These are phyloP conservation scores for Saturnispora galanensis DNA, from an alignment of 805 yeast species.

Conservation along the genomic window DNA sequence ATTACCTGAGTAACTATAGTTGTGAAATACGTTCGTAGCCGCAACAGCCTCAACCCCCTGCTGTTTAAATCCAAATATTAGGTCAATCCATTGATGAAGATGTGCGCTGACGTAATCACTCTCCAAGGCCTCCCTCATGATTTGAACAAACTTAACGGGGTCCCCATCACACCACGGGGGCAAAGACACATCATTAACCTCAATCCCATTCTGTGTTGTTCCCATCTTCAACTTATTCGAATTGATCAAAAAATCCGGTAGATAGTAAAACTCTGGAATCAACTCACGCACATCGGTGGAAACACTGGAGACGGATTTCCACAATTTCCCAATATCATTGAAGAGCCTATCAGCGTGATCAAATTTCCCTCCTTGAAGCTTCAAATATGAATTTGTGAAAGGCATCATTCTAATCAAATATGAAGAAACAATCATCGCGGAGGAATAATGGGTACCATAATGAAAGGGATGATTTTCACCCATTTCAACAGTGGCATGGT, in stretches of 20 bases:
- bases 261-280: slow-evolving; percentile 75
- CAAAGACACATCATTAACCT: slow-evolving; percentile 51
- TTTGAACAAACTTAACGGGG: slow-evolving; percentile 61
- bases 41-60: slow-evolving; percentile 59
- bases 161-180: slow-evolving; percentile 84
- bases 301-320: slow-evolving; percentile 68
- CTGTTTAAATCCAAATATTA: slow-evolving; percentile 75
- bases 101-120: slow-evolving; percentile 70
- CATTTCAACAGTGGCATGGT: slow-evolving; percentile 56
- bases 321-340: slow-evolving; percentile 63
- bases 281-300: slow-evolving; percentile 84
- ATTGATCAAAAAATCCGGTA: slow-evolving; percentile 71
- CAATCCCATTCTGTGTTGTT: slow-evolving; percentile 45
- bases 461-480: slow-evolving; percentile 60
- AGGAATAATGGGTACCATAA: slow-evolving; percentile 88
- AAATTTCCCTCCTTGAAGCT: slow-evolving; percentile 80
- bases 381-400: slow-evolving; percentile 65
- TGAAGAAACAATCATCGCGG: slow-evolving; percentile 87
- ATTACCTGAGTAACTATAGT: slow-evolving; percentile 76
- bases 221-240: slow-evolving; percentile 65
- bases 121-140: slow-evolving; percentile 76
- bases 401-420: slow-evolving; percentile 71
- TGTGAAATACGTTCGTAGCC: slow-evolving; percentile 71
- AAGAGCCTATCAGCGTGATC: slow-evolving; percentile 84
- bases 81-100: slow-evolving; percentile 76